A percentile compares a stretch with the other conserved stretches of the same genome.
phyloP scores from a whole-genome alignment of 495 filamentous ascomycete genomes.

The Daldinia childiae region DNA sequence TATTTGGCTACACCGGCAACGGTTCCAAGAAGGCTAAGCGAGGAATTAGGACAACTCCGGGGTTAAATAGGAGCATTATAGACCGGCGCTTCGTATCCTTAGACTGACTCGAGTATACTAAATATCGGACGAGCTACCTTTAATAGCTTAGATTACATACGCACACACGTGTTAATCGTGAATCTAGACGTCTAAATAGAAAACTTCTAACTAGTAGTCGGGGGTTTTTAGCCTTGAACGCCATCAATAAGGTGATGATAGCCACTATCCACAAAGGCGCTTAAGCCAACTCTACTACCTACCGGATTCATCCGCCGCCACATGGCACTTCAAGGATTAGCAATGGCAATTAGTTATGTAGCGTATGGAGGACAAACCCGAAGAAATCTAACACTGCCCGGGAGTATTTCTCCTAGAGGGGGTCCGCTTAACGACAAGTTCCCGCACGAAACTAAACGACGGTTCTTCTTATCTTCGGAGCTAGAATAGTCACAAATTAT shows the following conservation, averaged over 20 bases:
- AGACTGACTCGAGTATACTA: neutral
- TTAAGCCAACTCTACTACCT: slow-evolving; percentile 1
- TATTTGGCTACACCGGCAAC: slow-evolving; percentile 3
- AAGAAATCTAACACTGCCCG: slow-evolving; percentile 6
- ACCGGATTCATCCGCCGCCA: slow-evolving; percentile 18
- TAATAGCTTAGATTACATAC: neutral
- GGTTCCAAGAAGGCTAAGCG: neutral
- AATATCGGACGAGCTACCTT: neutral
- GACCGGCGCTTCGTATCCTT: neutral
- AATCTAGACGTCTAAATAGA: slow-evolving; percentile 7
- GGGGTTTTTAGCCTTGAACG: slow-evolving; percentile 12
- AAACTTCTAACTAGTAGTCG: slow-evolving; percentile 10
- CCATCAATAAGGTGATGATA: slow-evolving; percentile 25
- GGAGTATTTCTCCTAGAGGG: neutral
- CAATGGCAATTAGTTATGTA: slow-evolving; percentile 10
- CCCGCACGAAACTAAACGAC: neutral
- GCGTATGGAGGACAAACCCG: neutral
- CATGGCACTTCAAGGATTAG: slow-evolving; percentile 37
- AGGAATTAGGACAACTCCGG: neutral
- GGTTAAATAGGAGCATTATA: neutral
- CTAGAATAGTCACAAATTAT: neutral
- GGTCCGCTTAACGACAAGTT: neutral
- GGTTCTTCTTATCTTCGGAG: neutral
- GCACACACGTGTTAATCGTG: neutral
- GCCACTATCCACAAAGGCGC: slow-evolving; percentile 6